A percentile compares a stretch with the other conserved stretches of the same genome.
phyloP scores from a whole-genome alignment of 1,284 basidiomycete species.

The Cryptococcus sp. region DNA sequence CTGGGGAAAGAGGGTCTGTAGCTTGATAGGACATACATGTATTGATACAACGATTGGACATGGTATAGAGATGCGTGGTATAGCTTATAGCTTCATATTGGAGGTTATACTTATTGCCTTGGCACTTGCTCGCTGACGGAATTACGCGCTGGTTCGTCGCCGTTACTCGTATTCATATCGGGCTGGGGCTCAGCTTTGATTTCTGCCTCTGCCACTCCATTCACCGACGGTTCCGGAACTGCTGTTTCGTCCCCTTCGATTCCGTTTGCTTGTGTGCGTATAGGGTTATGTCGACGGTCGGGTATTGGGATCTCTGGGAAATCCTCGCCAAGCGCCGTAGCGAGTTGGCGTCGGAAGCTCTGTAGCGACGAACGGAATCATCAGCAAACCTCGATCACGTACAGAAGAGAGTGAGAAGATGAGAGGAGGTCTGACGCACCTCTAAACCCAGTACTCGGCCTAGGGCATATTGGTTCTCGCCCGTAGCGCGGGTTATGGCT shows the following conservation, averaged over 20 bases:
- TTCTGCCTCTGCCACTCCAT: not conserved
- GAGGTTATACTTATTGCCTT: not conserved
- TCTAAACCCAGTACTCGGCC: slow-evolving; percentile 47
- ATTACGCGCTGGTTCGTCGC: too few relatives aligned
- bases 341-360: slow-evolving; percentile 46
- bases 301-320: slow-evolving; percentile 46
- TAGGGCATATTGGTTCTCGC: slow-evolving; percentile 50
- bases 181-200: not conserved
- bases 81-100: not conserved
- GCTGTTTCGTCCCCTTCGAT: too few relatives aligned
- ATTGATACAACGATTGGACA: not conserved
- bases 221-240: too few relatives aligned
- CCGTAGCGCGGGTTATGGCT: slow-evolving; percentile 38
- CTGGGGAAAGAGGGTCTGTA: too few relatives aligned
- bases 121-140: not conserved
- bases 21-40: too few relatives aligned
- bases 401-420: not conserved
- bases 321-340: slow-evolving; percentile 28
- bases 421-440: slow-evolving; percentile 25
- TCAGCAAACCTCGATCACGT: not conserved
- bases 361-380: slow-evolving; percentile 8
- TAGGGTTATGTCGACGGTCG: slow-evolving; percentile 36
- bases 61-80: not conserved
- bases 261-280: not conserved
- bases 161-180: not conserved